These are phyloP conservation scores for Neonectria magnoliae DNA, from an alignment of 2,329 filamentous ascomycete genomes.

Conservation along the genomic window DNA sequence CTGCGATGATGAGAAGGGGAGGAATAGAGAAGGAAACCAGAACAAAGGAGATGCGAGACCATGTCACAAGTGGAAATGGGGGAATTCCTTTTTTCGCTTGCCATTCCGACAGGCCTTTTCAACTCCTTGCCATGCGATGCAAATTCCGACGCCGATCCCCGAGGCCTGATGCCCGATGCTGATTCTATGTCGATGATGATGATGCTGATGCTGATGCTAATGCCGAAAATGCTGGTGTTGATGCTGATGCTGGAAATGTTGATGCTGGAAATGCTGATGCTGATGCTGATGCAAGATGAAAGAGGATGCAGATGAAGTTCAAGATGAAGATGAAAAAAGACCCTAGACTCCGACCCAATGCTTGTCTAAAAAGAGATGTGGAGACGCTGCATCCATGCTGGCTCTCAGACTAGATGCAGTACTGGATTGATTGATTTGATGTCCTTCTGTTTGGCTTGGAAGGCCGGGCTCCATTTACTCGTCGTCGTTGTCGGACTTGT, in stretches of 20 bases:
- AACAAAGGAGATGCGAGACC: slow-evolving; percentile 18
- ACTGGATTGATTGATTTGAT: not conserved
- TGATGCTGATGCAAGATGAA: not conserved
- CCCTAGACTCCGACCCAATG: slow-evolving; percentile 30
- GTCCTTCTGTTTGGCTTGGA: not conserved
- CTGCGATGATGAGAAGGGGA: slow-evolving; percentile 24
- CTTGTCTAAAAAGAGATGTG: slow-evolving; percentile 19
- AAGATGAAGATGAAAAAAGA: slow-evolving; percentile 20
- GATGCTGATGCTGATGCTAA: slow-evolving; percentile 14
- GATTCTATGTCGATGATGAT: slow-evolving; percentile 9
- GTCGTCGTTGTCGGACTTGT: slow-evolving; percentile 50
- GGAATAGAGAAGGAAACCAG: slow-evolving; percentile 2
- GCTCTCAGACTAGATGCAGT: not conserved
- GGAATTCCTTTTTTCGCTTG: slow-evolving; percentile 7
- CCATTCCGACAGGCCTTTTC: slow-evolving; percentile 11
- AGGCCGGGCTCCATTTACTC: slow-evolving; percentile 31
- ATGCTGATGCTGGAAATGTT: slow-evolving; percentile 7
- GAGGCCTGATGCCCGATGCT: not conserved
- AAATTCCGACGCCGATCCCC: slow-evolving; percentile 14
- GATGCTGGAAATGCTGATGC: too few relatives aligned
- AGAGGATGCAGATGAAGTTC: slow-evolving; percentile 12
- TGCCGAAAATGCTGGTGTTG: not conserved
- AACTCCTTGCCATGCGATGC: slow-evolving; percentile 22
- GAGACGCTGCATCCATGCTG: slow-evolving; percentile 37
- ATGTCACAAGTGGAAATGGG: slow-evolving; percentile 6